Conservation (phyloP, 805 yeast species). For the Dipodascus geniculatus region DNA sequence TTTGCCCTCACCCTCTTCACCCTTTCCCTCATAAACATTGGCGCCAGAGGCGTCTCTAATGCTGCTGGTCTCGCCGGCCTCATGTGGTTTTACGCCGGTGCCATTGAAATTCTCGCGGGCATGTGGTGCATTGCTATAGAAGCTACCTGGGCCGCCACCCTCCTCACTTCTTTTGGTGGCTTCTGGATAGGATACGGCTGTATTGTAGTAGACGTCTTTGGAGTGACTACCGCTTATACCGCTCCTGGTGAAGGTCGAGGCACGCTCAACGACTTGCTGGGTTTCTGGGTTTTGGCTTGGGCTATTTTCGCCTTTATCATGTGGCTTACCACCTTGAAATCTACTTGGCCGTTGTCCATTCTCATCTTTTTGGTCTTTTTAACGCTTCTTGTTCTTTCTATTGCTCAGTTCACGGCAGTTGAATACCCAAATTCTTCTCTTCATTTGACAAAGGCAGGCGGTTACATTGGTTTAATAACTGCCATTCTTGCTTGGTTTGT, state of each 20-base stretch:
- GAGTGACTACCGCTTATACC: constrained; percentile 34
- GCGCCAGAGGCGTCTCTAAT: constrained; percentile 44
- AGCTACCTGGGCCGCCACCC: constrained; percentile 54
- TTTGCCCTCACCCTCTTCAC: constrained; percentile 55
- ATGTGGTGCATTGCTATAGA: constrained; percentile 57
- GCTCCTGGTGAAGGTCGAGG: constrained; percentile 24
- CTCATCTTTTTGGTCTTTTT: constrained; percentile 41
- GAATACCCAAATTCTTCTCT: constrained; percentile 5
- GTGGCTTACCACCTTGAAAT: constrained; percentile 42
- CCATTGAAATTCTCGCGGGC: constrained; percentile 49
- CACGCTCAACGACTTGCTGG: constrained; percentile 34
- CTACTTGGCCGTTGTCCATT: constrained; percentile 51
- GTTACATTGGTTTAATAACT: constrained; percentile 48
- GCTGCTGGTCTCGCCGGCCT: constrained; percentile 47
- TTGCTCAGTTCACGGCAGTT: constrained; percentile 40
- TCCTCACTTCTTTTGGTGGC: constrained; percentile 35
- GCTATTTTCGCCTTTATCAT: constrained; percentile 44
- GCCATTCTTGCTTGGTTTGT: constrained; percentile 58
- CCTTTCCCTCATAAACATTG: constrained; percentile 38
- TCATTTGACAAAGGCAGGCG: constrained; percentile 41
- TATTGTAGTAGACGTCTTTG: constrained; percentile 38
- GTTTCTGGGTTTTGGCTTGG: constrained; percentile 53
- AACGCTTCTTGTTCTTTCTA: constrained; percentile 38
- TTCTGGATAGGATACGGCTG: constrained; percentile 59
- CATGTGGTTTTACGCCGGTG: constrained; percentile 57